Percentiles rank a stretch among this genome's conserved stretches.
These are phyloP conservation scores for Hypoxylon sp. DNA, from an alignment of 2,329 filamentous ascomycete genomes.

Conservation along the genomic window DNA sequence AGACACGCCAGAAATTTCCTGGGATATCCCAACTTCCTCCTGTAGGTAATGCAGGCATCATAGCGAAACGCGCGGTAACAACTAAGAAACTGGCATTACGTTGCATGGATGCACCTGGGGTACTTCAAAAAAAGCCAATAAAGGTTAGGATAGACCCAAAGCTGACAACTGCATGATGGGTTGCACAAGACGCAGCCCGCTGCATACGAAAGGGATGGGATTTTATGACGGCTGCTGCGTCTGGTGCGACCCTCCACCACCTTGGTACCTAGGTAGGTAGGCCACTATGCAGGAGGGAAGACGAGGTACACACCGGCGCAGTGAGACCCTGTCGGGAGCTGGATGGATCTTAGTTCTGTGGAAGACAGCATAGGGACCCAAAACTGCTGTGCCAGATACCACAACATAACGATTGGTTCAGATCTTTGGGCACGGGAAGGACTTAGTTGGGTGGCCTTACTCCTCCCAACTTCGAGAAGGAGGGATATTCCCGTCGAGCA, in stretches of 20 bases:
- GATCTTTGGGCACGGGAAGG: conserved; percentile 46
- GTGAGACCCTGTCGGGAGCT: conserved; percentile 48
- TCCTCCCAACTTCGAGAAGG: conserved; percentile 31
- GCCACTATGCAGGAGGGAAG: conserved; percentile 7
- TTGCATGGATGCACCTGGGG: conserved; percentile 45
- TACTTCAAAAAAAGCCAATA: conserved; percentile 41
- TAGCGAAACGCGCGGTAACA: conserved; percentile 42
- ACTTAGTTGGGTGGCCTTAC: conserved; percentile 23
- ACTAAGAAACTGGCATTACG: conserved; percentile 30
- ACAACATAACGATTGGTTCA: conserved; percentile 47
- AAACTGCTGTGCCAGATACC: conserved; percentile 45
- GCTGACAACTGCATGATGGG: conserved; percentile 48
- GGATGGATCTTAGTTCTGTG: conserved; percentile 48
- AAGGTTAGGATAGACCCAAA: conserved; percentile 41
- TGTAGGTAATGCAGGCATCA: conserved; percentile 37
- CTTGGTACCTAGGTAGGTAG: conserved; percentile 17
- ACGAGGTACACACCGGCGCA: conserved; percentile 31
- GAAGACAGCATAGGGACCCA: conserved; percentile 43
- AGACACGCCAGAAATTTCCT: conserved; percentile 17
- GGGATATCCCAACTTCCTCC: conserved; percentile 31
- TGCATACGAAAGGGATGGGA: conserved; percentile 48
- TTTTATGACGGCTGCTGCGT: conserved; percentile 48
- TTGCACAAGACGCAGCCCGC: conserved; percentile 46
- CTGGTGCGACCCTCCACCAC: conserved; percentile 46
- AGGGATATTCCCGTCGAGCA: conserved; percentile 41